These are phyloP conservation scores for Kluyveromyces lactis DNA, from an alignment of 805 yeast species.

Conservation along the genomic window DNA sequence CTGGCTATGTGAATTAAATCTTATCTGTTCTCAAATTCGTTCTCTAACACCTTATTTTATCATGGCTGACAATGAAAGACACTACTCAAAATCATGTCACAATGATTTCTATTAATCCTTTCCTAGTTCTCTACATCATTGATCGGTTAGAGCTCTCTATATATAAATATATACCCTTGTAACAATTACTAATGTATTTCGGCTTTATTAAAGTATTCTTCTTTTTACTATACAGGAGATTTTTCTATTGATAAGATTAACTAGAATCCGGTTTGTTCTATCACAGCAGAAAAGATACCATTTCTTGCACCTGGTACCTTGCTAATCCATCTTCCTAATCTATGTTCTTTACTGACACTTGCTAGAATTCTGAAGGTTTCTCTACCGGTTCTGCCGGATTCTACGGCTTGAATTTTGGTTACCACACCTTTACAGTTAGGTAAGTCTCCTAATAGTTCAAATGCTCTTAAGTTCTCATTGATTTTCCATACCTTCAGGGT, in stretches of 20 bases:
- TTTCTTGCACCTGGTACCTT: constrained; percentile 61
- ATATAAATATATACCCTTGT: not conserved
- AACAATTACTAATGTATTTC: constrained; percentile 1
- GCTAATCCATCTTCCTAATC: constrained; percentile 79
- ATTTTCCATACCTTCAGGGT: constrained; percentile 70
- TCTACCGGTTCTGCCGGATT: constrained; percentile 43
- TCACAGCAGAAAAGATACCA: constrained; percentile 52
- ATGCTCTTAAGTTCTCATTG: constrained; percentile 52
- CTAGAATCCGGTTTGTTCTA: constrained; percentile 32
- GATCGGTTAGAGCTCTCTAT: not conserved
- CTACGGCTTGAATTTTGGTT: constrained; percentile 50
- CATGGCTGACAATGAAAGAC: too few relatives aligned
- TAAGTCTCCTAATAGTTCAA: constrained; percentile 49
- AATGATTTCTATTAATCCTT: too few relatives aligned
- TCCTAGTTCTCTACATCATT: not conserved
- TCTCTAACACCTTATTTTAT: too few relatives aligned
- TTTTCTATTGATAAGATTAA: too few relatives aligned
- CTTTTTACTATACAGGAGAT: not conserved
- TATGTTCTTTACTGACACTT: constrained; percentile 74
- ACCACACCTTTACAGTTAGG: constrained; percentile 61
- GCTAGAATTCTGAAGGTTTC: constrained; percentile 52
- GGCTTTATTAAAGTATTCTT: not conserved
- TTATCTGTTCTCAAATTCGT: too few relatives aligned
- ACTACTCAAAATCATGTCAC: too few relatives aligned
- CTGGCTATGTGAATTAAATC: too few relatives aligned